Evolutionary conservation across 495 filamentous ascomycete genomes (phyloP).

Genomic region (Neurospora sp.): DNA sequence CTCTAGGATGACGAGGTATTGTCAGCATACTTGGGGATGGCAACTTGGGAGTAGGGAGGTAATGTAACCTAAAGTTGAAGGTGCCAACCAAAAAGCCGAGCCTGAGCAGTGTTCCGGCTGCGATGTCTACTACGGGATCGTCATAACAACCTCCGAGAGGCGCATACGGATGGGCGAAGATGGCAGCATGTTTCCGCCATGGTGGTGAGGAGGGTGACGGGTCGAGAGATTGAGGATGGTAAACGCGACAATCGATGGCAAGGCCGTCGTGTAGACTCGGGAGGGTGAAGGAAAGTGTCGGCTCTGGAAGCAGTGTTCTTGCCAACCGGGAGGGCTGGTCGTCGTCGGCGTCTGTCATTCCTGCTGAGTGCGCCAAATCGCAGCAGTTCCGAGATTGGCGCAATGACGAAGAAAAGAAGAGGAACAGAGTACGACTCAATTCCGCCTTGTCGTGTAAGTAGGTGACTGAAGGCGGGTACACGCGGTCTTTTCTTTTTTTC

Average conservation of each 20-base stretch:
- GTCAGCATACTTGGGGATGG: neutral
- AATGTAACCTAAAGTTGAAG: slow-evolving; percentile 79
- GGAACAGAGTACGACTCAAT: neutral
- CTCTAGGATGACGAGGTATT: slow-evolving; percentile 40
- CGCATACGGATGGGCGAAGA: slow-evolving; percentile 88
- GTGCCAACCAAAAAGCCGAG: slow-evolving; percentile 69
- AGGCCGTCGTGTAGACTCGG: slow-evolving; percentile 74
- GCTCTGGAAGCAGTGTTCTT: slow-evolving; percentile 33
- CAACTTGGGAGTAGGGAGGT: neutral
- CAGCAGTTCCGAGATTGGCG: neutral
- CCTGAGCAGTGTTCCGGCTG: slow-evolving; percentile 52
- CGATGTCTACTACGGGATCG: slow-evolving; percentile 60
- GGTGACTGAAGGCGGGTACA: neutral
- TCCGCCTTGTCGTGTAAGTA: neutral
- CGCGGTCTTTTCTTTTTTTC: neutral
- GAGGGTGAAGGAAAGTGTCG: slow-evolving; percentile 63
- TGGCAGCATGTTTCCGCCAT: slow-evolving; percentile 50
- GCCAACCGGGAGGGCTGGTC: neutral
- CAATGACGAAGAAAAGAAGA: neutral
- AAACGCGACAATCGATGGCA: slow-evolving; percentile 69
- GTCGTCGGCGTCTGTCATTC: slow-evolving; percentile 1
- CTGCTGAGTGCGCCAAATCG: neutral
- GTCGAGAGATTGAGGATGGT: slow-evolving; percentile 47
- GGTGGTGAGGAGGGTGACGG: slow-evolving; percentile 16
- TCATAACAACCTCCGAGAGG: slow-evolving; percentile 78